phyloP scores from a whole-genome alignment of 352 stramenopile species.

The Globisporangium uncinulatum region DNA sequence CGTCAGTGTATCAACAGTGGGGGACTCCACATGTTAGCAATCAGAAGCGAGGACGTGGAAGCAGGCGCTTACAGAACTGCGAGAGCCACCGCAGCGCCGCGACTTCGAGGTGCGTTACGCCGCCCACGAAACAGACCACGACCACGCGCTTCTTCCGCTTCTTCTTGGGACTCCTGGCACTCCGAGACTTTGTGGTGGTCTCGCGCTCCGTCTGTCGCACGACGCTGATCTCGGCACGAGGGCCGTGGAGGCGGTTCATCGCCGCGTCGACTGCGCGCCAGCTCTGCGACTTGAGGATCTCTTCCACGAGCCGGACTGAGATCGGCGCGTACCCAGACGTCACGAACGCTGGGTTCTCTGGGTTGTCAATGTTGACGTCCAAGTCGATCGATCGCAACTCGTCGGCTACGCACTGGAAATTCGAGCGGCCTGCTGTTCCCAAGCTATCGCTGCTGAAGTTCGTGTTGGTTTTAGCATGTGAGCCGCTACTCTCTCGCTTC shows the following conservation, averaged over 20 bases:
- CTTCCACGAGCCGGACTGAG: constrained; percentile 59
- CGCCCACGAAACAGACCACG: constrained; percentile 63
- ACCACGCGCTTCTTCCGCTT: constrained; percentile 31
- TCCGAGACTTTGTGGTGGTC: constrained; percentile 4
- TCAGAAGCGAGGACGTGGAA: not conserved
- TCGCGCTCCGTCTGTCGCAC: constrained; percentile 6
- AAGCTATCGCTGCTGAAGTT: not conserved
- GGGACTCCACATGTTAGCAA: no score
- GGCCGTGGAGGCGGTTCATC: constrained; percentile 44
- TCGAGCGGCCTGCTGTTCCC: constrained; percentile 3
- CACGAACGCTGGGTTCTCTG: constrained; percentile 55
- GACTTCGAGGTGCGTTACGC: constrained; percentile 67
- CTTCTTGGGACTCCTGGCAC: constrained; percentile 21
- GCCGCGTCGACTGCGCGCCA: constrained; percentile 44
- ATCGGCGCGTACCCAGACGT: constrained; percentile 70
- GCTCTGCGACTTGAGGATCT: constrained; percentile 41
- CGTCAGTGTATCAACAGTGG: not conserved
- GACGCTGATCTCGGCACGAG: constrained; percentile 45
- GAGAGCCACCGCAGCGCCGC: constrained; percentile 67
- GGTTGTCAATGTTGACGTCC: constrained; percentile 48
- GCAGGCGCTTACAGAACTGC: constrained; percentile 44
- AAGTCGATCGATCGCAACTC: constrained; percentile 45
- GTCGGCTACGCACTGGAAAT: constrained; percentile 25
- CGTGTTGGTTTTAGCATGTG: not conserved
- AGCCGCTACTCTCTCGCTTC: not conserved